These are phyloP conservation scores for Pseudocercospora fijiensis DNA, from an alignment of 2,329 filamentous ascomycete genomes.

Conservation along the genomic window DNA sequence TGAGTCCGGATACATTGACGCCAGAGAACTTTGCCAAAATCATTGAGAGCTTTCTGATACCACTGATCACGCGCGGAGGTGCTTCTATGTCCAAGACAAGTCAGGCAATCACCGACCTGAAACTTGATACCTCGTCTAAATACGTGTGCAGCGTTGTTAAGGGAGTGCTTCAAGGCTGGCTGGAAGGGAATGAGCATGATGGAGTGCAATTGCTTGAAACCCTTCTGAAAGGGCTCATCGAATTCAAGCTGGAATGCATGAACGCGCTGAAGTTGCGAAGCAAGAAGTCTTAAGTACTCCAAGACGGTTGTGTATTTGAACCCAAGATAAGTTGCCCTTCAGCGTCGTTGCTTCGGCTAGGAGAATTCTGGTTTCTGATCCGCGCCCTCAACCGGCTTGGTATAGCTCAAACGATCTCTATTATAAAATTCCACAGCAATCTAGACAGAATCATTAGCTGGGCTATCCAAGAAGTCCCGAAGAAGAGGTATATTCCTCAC, in stretches of 20 bases:
- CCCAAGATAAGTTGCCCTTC: no score
- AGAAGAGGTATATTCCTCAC: neutral
- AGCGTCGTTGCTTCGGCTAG: neutral
- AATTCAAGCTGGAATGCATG: no score
- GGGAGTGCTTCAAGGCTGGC: neutral
- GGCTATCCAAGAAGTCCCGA: neutral
- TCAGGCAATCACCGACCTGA: neutral
- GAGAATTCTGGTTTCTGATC: conserved; percentile 48
- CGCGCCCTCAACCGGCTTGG: conserved; percentile 46
- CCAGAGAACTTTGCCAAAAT: neutral
- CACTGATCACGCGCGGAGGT: neutral
- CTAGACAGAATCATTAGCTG: conserved; percentile 33
- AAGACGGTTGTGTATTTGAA: no score
- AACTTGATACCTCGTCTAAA: neutral
- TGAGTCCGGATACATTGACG: no score
- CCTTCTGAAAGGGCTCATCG: no score
- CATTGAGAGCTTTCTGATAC: neutral
- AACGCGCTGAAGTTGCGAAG: no score
- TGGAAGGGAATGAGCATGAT: neutral
- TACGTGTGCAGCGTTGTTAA: neutral
- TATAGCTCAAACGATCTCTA: conserved; percentile 51
- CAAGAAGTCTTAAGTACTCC: no score
- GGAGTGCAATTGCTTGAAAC: no score
- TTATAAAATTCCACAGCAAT: conserved; percentile 54
- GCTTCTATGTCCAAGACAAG: neutral